Evolutionary conservation across 2,329 filamentous ascomycete species (phyloP).

Genomic region (Helicocarpus griseus): DNA sequence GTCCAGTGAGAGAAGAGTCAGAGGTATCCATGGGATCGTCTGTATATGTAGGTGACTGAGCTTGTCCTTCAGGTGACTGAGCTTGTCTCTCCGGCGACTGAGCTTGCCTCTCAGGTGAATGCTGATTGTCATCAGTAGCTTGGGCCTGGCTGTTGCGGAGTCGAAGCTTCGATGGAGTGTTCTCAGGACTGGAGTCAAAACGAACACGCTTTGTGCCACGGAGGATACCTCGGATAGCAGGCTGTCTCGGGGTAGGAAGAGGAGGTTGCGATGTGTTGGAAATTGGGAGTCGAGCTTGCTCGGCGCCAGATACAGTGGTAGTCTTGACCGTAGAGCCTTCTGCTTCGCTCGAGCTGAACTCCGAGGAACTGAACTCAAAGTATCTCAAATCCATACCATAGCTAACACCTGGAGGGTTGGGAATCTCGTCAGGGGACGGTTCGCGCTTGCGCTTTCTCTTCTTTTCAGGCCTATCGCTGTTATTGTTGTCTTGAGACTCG

Average conservation of each 20-base stretch:
- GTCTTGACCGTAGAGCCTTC: constrained; percentile 13
- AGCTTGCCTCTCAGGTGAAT: background rate
- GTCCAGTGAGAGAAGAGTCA: no score
- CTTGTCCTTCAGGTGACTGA: background rate
- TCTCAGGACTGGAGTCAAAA: constrained; percentile 25
- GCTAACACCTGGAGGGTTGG: constrained; percentile 30
- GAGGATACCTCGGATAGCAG: constrained; percentile 8
- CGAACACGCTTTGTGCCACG: constrained; percentile 23
- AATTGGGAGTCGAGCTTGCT: background rate
- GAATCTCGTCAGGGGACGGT: constrained; percentile 32
- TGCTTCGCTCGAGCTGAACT: constrained; percentile 25
- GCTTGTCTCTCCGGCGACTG: background rate
- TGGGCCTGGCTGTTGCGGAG: constrained; percentile 1
- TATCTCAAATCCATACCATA: constrained; percentile 34
- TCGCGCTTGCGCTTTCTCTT: constrained; percentile 27
- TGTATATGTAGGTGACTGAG: background rate
- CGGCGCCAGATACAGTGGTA: background rate
- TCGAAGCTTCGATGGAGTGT: constrained; percentile 25
- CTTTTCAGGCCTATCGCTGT: constrained; percentile 11
- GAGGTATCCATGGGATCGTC: background rate
- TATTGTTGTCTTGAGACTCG: background rate
- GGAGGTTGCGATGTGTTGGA: background rate
- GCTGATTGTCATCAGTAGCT: background rate
- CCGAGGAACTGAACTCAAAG: constrained; percentile 25
- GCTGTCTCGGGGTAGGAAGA: background rate